phyloP scores from a whole-genome alignment of 2,329 filamentous ascomycete species.

The Nigrospora oryzae region DNA sequence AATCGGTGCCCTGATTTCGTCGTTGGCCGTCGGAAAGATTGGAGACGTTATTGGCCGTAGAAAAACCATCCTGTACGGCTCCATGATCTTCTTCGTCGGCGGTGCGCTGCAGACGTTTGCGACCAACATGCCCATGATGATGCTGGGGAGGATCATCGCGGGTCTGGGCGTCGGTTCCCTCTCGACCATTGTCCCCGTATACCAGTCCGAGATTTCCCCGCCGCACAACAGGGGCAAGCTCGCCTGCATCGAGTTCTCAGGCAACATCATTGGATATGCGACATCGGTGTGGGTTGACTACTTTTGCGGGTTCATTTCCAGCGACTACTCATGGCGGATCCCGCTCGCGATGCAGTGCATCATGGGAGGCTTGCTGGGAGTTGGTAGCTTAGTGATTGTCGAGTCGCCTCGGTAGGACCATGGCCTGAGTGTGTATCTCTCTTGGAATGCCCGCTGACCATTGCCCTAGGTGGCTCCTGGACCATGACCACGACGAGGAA shows the following conservation, averaged over 20 bases:
- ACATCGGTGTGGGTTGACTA: conserved; percentile 99
- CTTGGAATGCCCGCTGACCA: conserved; percentile 12
- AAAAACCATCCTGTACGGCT: conserved; percentile 87
- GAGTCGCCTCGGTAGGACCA: conserved; percentile 76
- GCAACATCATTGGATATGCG: conserved; percentile 92
- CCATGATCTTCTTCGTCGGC: conserved; percentile 76
- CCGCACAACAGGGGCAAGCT: conserved; percentile 93
- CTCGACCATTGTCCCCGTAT: conserved; percentile 87
- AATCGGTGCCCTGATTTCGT: conserved; percentile 85
- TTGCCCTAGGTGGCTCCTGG: conserved; percentile 73
- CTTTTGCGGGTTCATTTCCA: conserved; percentile 84
- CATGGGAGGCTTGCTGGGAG: conserved; percentile 79
- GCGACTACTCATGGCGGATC: conserved; percentile 80
- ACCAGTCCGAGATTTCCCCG: conserved; percentile 91
- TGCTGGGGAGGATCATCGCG: conserved; percentile 71
- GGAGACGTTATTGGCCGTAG: conserved; percentile 88
- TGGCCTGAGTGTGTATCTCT: not conserved
- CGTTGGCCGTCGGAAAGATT: conserved; percentile 74
- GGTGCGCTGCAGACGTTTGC: conserved; percentile 80
- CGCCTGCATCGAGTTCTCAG: conserved; percentile 95
- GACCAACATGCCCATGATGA: conserved; percentile 83
- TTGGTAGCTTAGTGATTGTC: conserved; percentile 87
- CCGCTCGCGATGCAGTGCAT: conserved; percentile 88
- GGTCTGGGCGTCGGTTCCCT: conserved; percentile 82
- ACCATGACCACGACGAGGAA: conserved; percentile 97